Evolutionary conservation across 305 asterid genomes (phyloP).

Genomic region (Petunia hybrid): DNA sequence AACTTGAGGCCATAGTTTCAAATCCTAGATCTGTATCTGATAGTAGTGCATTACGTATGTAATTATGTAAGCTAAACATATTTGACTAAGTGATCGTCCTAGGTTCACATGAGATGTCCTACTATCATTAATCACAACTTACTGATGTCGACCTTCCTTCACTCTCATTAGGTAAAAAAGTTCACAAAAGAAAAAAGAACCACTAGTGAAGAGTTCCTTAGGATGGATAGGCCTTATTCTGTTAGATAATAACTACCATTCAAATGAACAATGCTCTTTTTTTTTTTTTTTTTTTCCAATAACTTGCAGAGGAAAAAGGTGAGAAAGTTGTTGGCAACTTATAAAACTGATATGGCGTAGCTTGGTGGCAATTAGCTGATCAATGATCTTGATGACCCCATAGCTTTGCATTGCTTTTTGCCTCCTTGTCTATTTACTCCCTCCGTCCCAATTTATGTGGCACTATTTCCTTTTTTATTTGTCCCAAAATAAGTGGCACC

Average conservation of each 20-base stretch:
- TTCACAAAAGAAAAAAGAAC: too few relatives aligned
- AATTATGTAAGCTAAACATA: background rate
- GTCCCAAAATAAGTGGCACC: too few relatives aligned
- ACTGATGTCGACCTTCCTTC: background rate
- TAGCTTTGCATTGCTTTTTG: background rate
- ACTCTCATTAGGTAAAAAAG: too few relatives aligned
- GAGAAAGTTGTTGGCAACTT: conserved; percentile 24
- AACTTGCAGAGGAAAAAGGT: conserved; percentile 29
- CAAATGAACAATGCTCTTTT: background rate
- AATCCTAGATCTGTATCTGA: too few relatives aligned
- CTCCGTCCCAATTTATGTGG: too few relatives aligned
- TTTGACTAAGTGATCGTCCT: background rate
- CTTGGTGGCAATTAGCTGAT: conserved; percentile 26
- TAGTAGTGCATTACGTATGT: too few relatives aligned
- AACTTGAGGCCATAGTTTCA: too few relatives aligned
- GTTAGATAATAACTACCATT: too few relatives aligned
- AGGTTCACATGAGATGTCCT: conserved; percentile 5
- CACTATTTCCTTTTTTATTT: conserved; percentile 22
- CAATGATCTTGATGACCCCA: background rate
- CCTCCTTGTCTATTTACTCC: background rate
- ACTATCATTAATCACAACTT: conserved; percentile 1
- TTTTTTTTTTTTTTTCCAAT: background rate
- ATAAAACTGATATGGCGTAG: background rate
- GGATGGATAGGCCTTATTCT: too few relatives aligned
- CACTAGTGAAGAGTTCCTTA: too few relatives aligned